Evolutionary conservation across 2,329 filamentous ascomycete genomes (phyloP), one percentile per base, ranked within the genome.

Genomic region (Atkinsonella texensis): DNA sequence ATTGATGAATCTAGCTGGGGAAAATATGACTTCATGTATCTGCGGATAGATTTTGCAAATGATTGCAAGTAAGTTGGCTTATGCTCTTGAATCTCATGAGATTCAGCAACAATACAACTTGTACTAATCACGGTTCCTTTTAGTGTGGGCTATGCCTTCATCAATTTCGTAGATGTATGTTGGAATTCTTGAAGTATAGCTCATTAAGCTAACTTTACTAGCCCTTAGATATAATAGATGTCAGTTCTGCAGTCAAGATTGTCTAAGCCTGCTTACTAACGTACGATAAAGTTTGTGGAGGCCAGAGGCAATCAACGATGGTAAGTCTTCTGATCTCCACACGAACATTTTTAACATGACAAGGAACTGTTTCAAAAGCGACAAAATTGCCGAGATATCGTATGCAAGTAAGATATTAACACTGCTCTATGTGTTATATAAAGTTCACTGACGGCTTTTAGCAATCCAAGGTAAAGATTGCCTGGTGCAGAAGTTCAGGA

Each of bases 121-220:
- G 10, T 4, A 35, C 43, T 58, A 45, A 56, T 28, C 28, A n/a
- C 13, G 17, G 10, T 2, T 35, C 15, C 17, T 28, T 4, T 56
- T 55, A 95, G 89, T 64, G 91, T 97, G 53, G 93, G 93, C 45
- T 97, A 97, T 67, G 91, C 89, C 0, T 98, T 97, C 68, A 89
- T 98, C 70, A 96, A 98, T 68, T 96, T 97, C 60, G 79, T 83
- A 43, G 83, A 89, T 65, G 84, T 87, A 67, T 78, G 83, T 62
- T 10, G 20, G 9, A 51, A 17, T n/a, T 39, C 18, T 46, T n/a
- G 35, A 17, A 8, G 13, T 40, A 2, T 12, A 41, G 20, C 28
- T 32, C 18, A 3, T 40, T 20, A 23, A 6, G 42, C 28, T 50
- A 45, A 55, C 47, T 70, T 79, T 61, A 81, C 62, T 47, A 87